Conservation (phyloP, 768 basidiomycete species). For the Xanthoconium stramineum region DNA sequence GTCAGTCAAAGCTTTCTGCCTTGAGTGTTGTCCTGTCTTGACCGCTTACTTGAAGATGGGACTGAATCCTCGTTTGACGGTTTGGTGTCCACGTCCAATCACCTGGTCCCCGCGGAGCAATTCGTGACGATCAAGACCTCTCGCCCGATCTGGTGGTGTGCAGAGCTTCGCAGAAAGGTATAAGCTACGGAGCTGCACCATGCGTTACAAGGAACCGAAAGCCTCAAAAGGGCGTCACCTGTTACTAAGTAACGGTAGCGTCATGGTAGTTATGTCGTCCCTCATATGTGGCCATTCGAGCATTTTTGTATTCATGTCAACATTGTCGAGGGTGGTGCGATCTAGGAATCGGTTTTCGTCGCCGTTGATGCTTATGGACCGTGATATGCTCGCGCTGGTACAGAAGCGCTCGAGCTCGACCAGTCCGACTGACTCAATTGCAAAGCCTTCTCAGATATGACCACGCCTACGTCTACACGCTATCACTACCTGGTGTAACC, state of each 20-base stretch:
- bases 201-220: no score
- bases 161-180: constrained; percentile 47
- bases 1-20: constrained; percentile 39
- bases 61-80: constrained; percentile 78
- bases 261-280: not conserved
- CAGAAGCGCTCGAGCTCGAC: no score
- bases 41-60: constrained; percentile 40
- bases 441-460: no score
- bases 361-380: no score
- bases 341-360: no score
- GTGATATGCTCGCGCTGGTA: no score
- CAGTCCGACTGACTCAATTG: no score
- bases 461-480: constrained; percentile 2
- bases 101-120: constrained; percentile 65
- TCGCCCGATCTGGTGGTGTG: constrained; percentile 88
- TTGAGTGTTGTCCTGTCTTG: constrained; percentile 1
- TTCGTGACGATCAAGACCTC: constrained; percentile 73
- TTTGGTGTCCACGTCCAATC: constrained; percentile 90
- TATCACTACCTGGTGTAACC: constrained; percentile 20
- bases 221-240: no score
- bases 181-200: not conserved
- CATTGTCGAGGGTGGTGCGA: no score
- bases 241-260: not conserved
- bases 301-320: no score
- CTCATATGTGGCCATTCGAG: not conserved